Base-by-base conservation (phyloP, 768 basidiomycete species). In the Kwoniella sp. region DNA sequence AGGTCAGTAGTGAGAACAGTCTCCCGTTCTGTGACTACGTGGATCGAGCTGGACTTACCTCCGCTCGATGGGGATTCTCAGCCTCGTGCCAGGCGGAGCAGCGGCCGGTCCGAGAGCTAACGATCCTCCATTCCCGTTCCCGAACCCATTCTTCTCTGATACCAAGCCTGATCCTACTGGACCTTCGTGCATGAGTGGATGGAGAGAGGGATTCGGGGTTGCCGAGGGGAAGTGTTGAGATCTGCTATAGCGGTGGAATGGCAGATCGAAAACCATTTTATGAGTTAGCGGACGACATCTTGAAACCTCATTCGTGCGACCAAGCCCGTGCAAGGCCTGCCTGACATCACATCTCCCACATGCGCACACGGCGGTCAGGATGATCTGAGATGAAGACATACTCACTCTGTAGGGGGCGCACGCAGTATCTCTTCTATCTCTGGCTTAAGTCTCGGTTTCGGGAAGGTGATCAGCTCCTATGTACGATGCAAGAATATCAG, bases 381-480 rank as follows among this genome's bases (percentile, higher is more conserved):
- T 33, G 33, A 33, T 33, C 33, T 33, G 33, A 13, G 7, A 33
- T 5, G 33, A 13, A 6, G 33, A 13, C 33, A 5, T 6, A 71
- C 77, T 58, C 49, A 77, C 79, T 69, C 60, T 40, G 65, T 44
- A 22, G 74, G 60, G 29, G 74, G 70, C 40, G 70, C 60, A 22
- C 71, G 63, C 10, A 91, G 68, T 6, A 77, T 87, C 59, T 87
- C 84, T 1, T 88, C 87, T 54, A 94, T 84, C 44, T 87, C 82
- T 1, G 83, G 76, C 0, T 91, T 85, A 2, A 96, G 83, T 12
- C 83, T 79, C n/a, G 93, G 86, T 30, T 87, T 83, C 0, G 92
- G 91, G 72, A 95, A 95, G 55, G 82, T 85, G 79, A 97, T 87
- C 60, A 98, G 85, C 83, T 97, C 95, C 94, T 97, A 37, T 13